Conservation (phyloP, 2,329 filamentous ascomycete species). For the Ceratocystiopsis sp. region DNA sequence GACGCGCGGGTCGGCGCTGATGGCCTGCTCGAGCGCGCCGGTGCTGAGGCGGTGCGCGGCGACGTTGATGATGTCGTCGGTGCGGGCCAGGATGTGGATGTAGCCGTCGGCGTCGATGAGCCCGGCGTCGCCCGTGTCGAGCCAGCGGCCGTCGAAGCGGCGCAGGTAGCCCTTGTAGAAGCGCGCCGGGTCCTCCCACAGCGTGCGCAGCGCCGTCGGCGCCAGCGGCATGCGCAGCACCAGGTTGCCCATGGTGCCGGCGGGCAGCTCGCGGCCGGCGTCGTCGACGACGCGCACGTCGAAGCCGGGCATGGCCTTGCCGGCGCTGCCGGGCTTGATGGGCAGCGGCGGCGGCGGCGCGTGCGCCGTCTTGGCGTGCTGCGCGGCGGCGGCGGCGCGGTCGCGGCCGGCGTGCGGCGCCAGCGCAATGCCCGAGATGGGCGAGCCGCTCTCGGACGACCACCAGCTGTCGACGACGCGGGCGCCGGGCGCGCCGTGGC, state of each 20-base stretch:
- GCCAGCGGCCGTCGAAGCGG: conserved; percentile 64
- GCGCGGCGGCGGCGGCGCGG: conserved; percentile 22
- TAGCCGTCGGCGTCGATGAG: conserved; percentile 63
- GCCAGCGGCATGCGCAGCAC: conserved; percentile 69
- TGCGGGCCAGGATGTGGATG: conserved; percentile 44
- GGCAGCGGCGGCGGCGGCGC: conserved; percentile 27
- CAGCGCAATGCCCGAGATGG: conserved; percentile 38
- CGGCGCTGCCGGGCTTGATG: conserved; percentile 72
- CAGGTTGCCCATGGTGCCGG: conserved; percentile 76
- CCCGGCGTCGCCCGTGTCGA: conserved; percentile 84
- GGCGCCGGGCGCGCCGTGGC: conserved; percentile 47
- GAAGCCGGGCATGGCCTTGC: conserved; percentile 83
- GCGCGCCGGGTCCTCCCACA: conserved; percentile 73
- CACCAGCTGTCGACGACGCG: conserved; percentile 44
- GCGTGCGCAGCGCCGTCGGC: conserved; percentile 68
- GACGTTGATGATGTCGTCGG: conserved; percentile 89
- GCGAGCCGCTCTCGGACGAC: conserved; percentile 41
- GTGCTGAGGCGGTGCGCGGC: conserved; percentile 83
- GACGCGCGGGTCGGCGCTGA: conserved; percentile 61
- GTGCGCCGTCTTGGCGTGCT: conserved; percentile 8
- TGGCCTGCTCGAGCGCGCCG: conserved; percentile 77
- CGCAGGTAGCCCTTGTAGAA: conserved; percentile 78
- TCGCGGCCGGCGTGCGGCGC: conserved; percentile 40
- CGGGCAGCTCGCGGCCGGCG: conserved; percentile 50
- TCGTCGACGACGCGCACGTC: conserved; percentile 77